Evolutionary conservation across 768 basidiomycete genomes (phyloP).

Genomic region (Suillus hirtellus): DNA sequence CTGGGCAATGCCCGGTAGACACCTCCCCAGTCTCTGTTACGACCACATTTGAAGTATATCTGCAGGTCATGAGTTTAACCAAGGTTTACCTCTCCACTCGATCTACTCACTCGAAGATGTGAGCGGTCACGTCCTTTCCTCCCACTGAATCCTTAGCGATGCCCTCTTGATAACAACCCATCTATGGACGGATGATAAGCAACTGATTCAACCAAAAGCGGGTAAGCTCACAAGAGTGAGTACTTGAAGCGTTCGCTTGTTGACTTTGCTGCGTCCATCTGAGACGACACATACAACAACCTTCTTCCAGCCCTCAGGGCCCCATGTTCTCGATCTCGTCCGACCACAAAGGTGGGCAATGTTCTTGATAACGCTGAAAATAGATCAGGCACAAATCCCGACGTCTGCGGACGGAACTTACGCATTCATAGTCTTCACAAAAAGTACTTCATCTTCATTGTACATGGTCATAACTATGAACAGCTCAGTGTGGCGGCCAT

Average conservation of each 20-base stretch:
- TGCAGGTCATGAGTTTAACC: conserved; percentile 24
- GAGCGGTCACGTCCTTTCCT: conserved; percentile 89
- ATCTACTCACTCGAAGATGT: conserved; percentile 79
- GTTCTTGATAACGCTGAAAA: conserved; percentile 78
- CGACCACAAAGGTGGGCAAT: conserved; percentile 76
- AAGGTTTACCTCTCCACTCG: neutral
- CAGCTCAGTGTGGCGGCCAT: conserved; percentile 81
- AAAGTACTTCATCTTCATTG: conserved; percentile 85
- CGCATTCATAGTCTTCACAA: conserved; percentile 84
- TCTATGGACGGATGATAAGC: conserved; percentile 40
- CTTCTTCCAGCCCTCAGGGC: conserved; percentile 88
- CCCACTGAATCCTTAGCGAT: conserved; percentile 86
- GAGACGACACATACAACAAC: conserved; percentile 87
- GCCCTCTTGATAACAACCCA: conserved; percentile 88
- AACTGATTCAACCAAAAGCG: conserved; percentile 8
- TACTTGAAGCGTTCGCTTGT: conserved; percentile 89
- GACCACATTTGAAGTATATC: conserved; percentile 77
- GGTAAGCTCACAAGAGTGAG: conserved; percentile 62
- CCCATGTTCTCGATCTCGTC: conserved; percentile 76
- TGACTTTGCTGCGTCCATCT: conserved; percentile 83
- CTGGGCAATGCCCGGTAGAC: conserved; percentile 69
- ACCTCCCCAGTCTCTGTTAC: conserved; percentile 83
- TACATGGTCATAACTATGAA: conserved; percentile 98
- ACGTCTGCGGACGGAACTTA: conserved; percentile 36
- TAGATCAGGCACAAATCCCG: conserved; percentile 13